Base-by-base conservation (phyloP, 495 filamentous ascomycete species). In the Schizothecium vesticola region DNA sequence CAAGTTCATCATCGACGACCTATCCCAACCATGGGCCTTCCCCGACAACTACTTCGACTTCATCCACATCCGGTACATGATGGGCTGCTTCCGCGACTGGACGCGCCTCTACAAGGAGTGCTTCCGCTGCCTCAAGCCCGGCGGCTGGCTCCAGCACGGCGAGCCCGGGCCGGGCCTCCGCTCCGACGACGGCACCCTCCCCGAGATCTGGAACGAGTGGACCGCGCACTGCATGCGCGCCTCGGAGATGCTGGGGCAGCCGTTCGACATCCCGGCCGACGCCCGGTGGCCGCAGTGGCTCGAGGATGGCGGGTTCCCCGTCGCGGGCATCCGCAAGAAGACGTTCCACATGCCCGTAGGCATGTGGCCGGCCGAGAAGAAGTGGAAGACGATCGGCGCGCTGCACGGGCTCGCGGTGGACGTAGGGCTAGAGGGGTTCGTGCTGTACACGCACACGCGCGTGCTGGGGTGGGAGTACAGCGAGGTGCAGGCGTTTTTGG, bases 21-120 rank as follows among this genome's bases (percentile, higher is more conserved):
- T 82, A 64, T 80, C 84, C 36, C 68, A 76, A 29, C 72, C 77
- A 21, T 90, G 86, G 87, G 76, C 82, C 1, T 88, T 80, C 71
- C 69, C 78, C 11, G 74, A 77, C 5, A 76, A 85, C 56, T 66
- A 73, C 63, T 91, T 91, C 70, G 90, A 91, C 77, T 89, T 86
- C 69, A 81, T 91, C 61, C 88, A 91, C 76, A 80, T 86, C 6
- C 83, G 87, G 31, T 77, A 81, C 16, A 72, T 90, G 56, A 82
- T 83, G 63, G 86, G 85, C 24, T 81, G 79, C 24, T 80, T 90
- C 60, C 72, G 70, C 19, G 82, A 90, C 71, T 91, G 88, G 87
- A 76, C 79, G 5, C 74, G 69, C 23, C 78, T 80, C 2, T 77
- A 81, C 56, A 24, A 67, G 25, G 70, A 83, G 58, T 72, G 70